Evolutionary conservation across 2,329 filamentous ascomycete species (phyloP), one percentile per base, ranked within the genome.

Genomic region (Monosporascus sp.): DNA sequence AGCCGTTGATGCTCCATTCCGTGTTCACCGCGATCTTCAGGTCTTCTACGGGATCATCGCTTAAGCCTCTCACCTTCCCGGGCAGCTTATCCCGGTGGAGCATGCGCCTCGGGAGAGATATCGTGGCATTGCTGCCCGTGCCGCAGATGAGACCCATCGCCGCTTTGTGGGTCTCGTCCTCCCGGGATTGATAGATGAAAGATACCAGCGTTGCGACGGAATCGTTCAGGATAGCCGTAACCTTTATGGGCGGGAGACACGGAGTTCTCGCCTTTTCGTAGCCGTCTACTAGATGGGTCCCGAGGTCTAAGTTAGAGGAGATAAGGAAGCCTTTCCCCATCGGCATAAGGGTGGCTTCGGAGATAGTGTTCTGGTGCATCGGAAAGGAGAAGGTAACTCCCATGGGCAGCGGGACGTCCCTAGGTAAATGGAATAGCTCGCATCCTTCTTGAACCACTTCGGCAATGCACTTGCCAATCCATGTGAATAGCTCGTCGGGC

Each of bases 131-230:
- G 65, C 86, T 87, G 4, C 89, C 89, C 0, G 89, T 93, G 11
- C 89, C 89, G 37, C 91, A 86, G 57, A 94, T 92, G 20, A 93
- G 77, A 5, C 87, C 88, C 87, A 93, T 92, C 27, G 80, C 81
- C 3, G 89, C 86, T 56, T 85, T 82, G 56, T 82, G 86, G 54
- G 81, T 79, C 0, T 75, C 72, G 16, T 78, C 72, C 19, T 81
- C 81, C 59, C 84, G 82, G 51, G 85, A 85, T 52, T 84, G 80
- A 68, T 91, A 91, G 35, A 89, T 84, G 59, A 91, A 84, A 0
- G 89, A 91, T 37, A 89, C 83, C 24, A 93, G 77, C 0, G 89
- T 93, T 6, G 89, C 87, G 38, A 93, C 88, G 0, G 89, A 83
- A 63, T 94, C 89, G 63, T 93, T 94, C 38, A 88, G 84, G 57